Percentiles rank a stretch among this genome's conserved stretches.
phyloP scores from a whole-genome alignment of 768 basidiomycete species.

The Postia placenta region DNA sequence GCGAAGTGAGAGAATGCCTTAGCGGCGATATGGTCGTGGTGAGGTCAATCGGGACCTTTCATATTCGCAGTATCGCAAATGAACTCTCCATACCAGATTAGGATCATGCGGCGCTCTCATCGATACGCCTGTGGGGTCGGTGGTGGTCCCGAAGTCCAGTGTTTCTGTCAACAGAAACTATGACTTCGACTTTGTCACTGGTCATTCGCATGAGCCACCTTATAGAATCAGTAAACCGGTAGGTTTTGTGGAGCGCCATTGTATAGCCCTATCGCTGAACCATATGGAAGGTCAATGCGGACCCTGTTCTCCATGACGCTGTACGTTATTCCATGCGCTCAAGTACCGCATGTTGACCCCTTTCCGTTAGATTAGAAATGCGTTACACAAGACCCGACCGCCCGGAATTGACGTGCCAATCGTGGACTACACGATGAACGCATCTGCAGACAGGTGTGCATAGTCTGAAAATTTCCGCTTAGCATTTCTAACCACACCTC shows the following conservation, averaged over 20 bases:
- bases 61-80: not conserved
- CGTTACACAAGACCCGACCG: constrained; percentile 42
- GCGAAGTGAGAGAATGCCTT: constrained; percentile 72
- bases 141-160: constrained; percentile 65
- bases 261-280: no score
- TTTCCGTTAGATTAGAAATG: constrained; percentile 36
- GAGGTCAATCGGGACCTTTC: constrained; percentile 35
- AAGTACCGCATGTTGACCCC: no score
- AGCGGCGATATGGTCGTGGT: constrained; percentile 53
- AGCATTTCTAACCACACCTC: constrained; percentile 10
- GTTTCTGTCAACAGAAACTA: constrained; percentile 69
- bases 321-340: no score
- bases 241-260: constrained; percentile 1
- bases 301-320: constrained; percentile 42
- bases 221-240: constrained; percentile 70
- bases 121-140: constrained; percentile 65
- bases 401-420: constrained; percentile 29
- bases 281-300: constrained; percentile 64
- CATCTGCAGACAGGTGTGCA: constrained; percentile 73
- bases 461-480: constrained; percentile 7
- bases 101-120: constrained; percentile 75
- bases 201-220: constrained; percentile 37
- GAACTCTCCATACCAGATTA: constrained; percentile 43
- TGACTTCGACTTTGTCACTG: constrained; percentile 64
- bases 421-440: constrained; percentile 48